Percentiles rank a stretch among this genome's conserved stretches.
Evolutionary conservation across 352 stramenopile species (phyloP).

Genomic region (Phytophthora sojae): DNA sequence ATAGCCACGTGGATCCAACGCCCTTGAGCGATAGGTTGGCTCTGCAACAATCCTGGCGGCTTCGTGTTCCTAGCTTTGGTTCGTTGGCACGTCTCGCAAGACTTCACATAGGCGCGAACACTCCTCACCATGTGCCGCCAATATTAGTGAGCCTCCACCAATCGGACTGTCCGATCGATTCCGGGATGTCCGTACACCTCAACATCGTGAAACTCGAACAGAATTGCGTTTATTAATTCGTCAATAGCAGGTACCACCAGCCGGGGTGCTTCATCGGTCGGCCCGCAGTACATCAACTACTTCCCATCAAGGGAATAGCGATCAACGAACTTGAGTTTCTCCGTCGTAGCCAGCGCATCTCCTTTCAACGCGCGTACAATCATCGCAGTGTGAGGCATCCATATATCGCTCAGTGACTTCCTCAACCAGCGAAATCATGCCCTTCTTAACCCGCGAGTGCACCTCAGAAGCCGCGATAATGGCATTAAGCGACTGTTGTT

Average conservation of each 20-base stretch:
- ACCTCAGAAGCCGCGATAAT: no score
- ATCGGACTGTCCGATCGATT: not conserved
- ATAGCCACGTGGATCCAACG: slow-evolving; percentile 16
- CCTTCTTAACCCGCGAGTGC: no score
- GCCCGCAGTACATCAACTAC: not conserved
- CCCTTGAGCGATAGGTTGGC: slow-evolving; percentile 5
- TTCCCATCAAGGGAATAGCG: not conserved
- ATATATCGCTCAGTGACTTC: no score
- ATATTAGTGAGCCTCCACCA: not conserved
- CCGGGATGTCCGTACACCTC: not conserved
- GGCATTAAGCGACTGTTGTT: not conserved
- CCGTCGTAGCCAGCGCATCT: no score
- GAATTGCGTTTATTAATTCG: not conserved
- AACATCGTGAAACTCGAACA: not conserved
- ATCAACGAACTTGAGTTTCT: no score
- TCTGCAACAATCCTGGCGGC: not conserved
- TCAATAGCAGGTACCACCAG: no score
- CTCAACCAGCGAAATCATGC: no score
- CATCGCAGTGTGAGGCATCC: no score
- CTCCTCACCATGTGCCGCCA: not conserved
- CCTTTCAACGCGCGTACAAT: no score
- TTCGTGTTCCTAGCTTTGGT: no score
- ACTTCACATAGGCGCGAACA: not conserved
- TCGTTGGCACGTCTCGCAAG: not conserved
- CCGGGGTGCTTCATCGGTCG: not conserved